Evolutionary conservation across 495 filamentous ascomycete genomes (phyloP).

Genomic region (Talaromyces proteolyticus): DNA sequence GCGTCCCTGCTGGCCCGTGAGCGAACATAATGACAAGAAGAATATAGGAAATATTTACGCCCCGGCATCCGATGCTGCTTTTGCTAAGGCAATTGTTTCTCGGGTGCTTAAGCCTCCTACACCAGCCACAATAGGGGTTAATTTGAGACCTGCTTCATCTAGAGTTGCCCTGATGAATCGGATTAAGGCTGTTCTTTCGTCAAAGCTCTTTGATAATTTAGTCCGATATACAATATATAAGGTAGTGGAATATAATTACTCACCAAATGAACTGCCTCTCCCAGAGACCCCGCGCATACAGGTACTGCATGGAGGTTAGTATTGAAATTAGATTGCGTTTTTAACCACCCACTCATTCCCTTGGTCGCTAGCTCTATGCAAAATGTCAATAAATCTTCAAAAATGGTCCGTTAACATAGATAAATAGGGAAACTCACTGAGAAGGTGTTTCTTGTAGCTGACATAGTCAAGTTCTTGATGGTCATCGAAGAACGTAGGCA

Average conservation of each 20-base stretch:
- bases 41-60: conserved; percentile 9
- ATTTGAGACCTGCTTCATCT: conserved; percentile 12
- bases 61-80: conserved; percentile 13
- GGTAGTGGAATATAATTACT: neutral
- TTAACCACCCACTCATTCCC: conserved; percentile 12
- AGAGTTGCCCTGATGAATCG: conserved; percentile 13
- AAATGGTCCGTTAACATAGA: neutral
- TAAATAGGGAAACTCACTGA: conserved; percentile 6
- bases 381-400: neutral
- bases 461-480: conserved; percentile 18
- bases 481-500: conserved; percentile 16
- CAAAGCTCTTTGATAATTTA: conserved; percentile 9
- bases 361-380: conserved; percentile 10
- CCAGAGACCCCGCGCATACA: conserved; percentile 17
- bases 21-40: neutral
- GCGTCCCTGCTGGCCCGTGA: conserved; percentile 10
- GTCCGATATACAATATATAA: neutral
- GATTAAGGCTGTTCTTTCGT: conserved; percentile 13
- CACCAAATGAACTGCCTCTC: conserved; percentile 18
- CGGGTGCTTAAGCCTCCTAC: conserved; percentile 15
- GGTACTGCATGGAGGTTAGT: conserved; percentile 7
- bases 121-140: conserved; percentile 15
- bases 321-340: neutral
- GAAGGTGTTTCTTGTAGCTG: conserved; percentile 13
- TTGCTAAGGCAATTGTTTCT: conserved; percentile 12